Evolutionary conservation across 2,329 filamentous ascomycete species (phyloP).

Genomic region (Chaetomiaceae sp.): DNA sequence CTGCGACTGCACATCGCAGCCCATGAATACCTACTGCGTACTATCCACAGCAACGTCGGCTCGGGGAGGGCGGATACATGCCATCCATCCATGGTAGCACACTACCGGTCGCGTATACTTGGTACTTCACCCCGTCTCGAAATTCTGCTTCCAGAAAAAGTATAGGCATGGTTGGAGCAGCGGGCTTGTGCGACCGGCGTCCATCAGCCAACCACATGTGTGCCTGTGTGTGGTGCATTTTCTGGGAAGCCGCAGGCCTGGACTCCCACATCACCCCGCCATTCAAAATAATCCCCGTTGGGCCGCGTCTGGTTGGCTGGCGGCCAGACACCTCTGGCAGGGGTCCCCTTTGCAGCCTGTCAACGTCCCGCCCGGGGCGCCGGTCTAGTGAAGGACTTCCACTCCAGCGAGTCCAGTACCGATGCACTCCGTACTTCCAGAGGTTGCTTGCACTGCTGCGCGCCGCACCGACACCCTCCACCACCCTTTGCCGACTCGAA

Average conservation of each 20-base stretch:
- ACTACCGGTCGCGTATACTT: too few species aligned
- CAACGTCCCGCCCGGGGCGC: conserved; percentile 5
- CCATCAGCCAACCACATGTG: conserved; percentile 5
- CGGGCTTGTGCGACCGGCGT: conserved; percentile 2
- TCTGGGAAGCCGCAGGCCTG: conserved; percentile 10
- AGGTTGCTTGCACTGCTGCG: too few species aligned
- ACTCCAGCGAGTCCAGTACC: too few species aligned
- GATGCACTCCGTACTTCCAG: too few species aligned
- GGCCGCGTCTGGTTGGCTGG: conserved; percentile 4
- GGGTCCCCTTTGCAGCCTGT: conserved; percentile 4
- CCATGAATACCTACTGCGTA: background rate
- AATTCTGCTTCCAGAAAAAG: conserved; percentile 6
- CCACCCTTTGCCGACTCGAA: conserved; percentile 1
- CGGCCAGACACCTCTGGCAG: background rate
- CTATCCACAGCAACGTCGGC: too few species aligned
- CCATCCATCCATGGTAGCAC: too few species aligned
- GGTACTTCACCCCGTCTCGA: conserved; percentile 1
- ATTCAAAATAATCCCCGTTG: background rate
- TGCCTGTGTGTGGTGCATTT: background rate
- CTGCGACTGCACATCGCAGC: conserved; percentile 3
- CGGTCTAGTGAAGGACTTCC: background rate
- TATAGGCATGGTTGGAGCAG: background rate
- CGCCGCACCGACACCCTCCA: background rate
- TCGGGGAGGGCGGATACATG: too few species aligned
- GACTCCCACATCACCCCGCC: conserved; percentile 1